Conservation (phyloP, 257 asterid species). For the Capsicum baccatum region DNA sequence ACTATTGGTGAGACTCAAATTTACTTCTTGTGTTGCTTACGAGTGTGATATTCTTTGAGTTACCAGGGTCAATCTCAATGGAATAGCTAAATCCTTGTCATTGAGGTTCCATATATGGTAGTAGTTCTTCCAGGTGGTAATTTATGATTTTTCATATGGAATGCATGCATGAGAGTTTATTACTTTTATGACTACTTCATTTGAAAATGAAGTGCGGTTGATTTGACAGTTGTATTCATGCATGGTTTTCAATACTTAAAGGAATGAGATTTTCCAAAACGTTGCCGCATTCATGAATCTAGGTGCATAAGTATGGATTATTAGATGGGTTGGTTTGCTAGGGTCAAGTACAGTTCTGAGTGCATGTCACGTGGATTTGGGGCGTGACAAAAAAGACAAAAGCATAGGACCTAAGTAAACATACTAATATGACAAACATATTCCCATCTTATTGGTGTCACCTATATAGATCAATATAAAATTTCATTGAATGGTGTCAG, state of each 20-base stretch:
- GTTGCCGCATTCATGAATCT: neutral
- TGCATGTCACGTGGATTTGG: neutral
- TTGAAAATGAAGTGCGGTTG: neutral
- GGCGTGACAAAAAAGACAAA: neutral
- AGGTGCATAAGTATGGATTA: neutral
- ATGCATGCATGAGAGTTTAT: neutral
- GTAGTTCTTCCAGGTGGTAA: neutral
- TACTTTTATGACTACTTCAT: neutral
- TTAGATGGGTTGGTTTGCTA: neutral
- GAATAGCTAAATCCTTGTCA: neutral
- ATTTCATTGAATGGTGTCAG: neutral
- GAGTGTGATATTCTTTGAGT: neutral
- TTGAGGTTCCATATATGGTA: neutral
- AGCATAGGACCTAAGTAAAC: slow-evolving; percentile 6
- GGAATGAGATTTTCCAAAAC: neutral
- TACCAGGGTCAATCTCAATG: neutral
- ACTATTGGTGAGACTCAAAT: neutral
- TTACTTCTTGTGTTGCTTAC: neutral
- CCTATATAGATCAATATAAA: neutral
- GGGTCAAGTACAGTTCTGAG: neutral
- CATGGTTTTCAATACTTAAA: neutral
- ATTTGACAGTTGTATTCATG: neutral
- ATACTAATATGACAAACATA: neutral
- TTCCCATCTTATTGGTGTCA: neutral
- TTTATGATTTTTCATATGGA: neutral